Conservation (phyloP, 2,329 filamentous ascomycete genomes). For the Botrytis elliptica region DNA sequence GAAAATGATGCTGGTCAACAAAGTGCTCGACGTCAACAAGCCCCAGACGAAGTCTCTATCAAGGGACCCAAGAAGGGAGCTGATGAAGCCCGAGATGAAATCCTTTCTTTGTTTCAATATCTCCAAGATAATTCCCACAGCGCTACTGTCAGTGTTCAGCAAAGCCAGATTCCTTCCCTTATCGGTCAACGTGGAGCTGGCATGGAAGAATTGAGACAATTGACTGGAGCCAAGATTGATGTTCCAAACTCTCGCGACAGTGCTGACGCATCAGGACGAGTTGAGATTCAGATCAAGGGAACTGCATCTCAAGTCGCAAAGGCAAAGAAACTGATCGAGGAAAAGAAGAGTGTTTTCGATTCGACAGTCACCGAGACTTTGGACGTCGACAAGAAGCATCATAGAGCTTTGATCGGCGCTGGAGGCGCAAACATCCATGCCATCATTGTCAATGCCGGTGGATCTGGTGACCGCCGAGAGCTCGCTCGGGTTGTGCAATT, state of each 20-base stretch:
- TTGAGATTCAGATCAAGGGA: conserved; percentile 89
- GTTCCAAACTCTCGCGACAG: conserved; percentile 79
- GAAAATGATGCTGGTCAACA: conserved; percentile 69
- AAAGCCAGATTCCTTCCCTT: conserved; percentile 88
- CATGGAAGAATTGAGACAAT: conserved; percentile 83
- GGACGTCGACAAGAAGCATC: conserved; percentile 92
- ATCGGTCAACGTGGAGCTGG: conserved; percentile 89
- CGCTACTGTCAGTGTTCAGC: conserved; percentile 79
- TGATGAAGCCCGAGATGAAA: conserved; percentile 87
- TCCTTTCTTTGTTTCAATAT: conserved; percentile 85
- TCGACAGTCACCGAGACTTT: conserved; percentile 82
- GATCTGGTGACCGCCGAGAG: conserved; percentile 79
- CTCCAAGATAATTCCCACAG: conserved; percentile 82
- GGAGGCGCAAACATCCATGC: conserved; percentile 82
- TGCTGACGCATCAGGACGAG: conserved; percentile 61
- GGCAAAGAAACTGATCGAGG: conserved; percentile 85
- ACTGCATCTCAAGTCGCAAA: conserved; percentile 88
- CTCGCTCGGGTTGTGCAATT: conserved; percentile 91
- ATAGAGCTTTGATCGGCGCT: conserved; percentile 83
- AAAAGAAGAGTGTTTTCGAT: conserved; percentile 84
- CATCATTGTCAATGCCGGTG: conserved; percentile 84
- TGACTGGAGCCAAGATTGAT: conserved; percentile 86
- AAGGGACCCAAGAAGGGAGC: conserved; percentile 91
- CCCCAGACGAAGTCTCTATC: conserved; percentile 82
- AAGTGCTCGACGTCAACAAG: conserved; percentile 65